Base-by-base conservation (phyloP, 306 rosid species). In the Trifolium pratense region DNA sequence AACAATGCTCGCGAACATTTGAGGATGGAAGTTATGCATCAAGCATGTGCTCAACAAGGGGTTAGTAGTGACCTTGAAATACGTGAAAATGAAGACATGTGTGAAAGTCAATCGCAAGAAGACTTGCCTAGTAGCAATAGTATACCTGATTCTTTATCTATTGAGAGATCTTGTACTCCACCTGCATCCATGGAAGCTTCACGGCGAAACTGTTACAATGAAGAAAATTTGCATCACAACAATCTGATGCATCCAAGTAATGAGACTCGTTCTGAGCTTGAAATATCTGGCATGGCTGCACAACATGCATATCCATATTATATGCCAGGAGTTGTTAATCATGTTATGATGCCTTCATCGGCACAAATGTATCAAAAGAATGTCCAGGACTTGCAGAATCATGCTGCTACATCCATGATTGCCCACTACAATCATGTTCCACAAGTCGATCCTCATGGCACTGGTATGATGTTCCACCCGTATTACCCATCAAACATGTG, bases 131-230 rank as follows among this genome's bases (percentile, higher is more conserved):
- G 92, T 75, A 51, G 63, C 80, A 78, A 69, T 57, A 78, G 93
- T 62, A 29, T 88, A 21, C 96, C 86, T 0, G 91, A 90, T 84
- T 95, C 97, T 71, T 63, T 84, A 60, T 90, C 99, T 66, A 16
- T 95, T 67, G 97, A 95, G 78, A 90, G 93, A 71, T 91, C 97
- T 75, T 88, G 84, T 65, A 91, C 99, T 65, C 92, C 96, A 48
- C 87, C 92, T 59, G 86, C 88, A 68, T 85, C 88, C 14, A 59
- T 56, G 78, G 92, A 89, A 59, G 81, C 64, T 77, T 81, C 79
- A 40, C 75, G 72, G 79, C 89, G 80, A 74, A 86, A 79, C 32
- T 56, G 75, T 61, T 65, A 34, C 68, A 73, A 46, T 71, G 90
- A 87, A 71, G 92, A 85, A 39, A 23, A 51, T 56, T 82, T 73